These are phyloP conservation scores for Eutypella sp. DNA, from an alignment of 2,329 filamentous ascomycete species.

Conservation along the genomic window DNA sequence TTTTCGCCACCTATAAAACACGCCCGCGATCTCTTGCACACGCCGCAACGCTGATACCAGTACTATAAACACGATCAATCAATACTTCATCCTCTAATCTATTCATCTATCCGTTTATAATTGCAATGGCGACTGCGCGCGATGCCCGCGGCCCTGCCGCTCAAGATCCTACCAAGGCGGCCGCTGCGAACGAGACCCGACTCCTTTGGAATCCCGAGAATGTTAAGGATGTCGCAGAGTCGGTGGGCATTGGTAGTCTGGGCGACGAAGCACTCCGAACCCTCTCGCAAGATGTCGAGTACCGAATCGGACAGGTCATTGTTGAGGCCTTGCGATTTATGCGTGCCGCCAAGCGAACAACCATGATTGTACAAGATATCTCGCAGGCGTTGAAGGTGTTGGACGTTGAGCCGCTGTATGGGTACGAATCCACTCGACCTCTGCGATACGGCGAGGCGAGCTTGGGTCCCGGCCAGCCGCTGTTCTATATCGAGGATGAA, in stretches of 20 bases:
- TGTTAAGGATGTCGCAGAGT: constrained; percentile 92
- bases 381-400: constrained; percentile 79
- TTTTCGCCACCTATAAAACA: too few relatives aligned
- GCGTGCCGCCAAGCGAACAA: constrained; percentile 82
- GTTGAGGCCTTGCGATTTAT: constrained; percentile 95
- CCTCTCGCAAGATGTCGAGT: constrained; percentile 91
- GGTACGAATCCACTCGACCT: constrained; percentile 88
- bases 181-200: constrained; percentile 16
- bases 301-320: constrained; percentile 86
- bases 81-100: background rate
- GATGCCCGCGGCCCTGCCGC: constrained; percentile 17
- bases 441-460: constrained; percentile 91
- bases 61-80: too few relatives aligned
- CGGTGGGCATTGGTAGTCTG: constrained; percentile 78
- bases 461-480: constrained; percentile 83
- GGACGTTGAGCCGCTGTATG: constrained; percentile 92
- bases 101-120: constrained; percentile 5
- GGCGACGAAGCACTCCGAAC: constrained; percentile 83
- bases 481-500: constrained; percentile 97
- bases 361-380: constrained; percentile 83
- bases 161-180: constrained; percentile 13
- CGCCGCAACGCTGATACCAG: too few relatives aligned
- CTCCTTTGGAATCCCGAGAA: constrained; percentile 95
- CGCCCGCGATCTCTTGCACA: too few relatives aligned
- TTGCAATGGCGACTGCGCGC: constrained; percentile 17